Conservation (phyloP, 2,329 filamentous ascomycete species). For the Epichloe hybrida region DNA sequence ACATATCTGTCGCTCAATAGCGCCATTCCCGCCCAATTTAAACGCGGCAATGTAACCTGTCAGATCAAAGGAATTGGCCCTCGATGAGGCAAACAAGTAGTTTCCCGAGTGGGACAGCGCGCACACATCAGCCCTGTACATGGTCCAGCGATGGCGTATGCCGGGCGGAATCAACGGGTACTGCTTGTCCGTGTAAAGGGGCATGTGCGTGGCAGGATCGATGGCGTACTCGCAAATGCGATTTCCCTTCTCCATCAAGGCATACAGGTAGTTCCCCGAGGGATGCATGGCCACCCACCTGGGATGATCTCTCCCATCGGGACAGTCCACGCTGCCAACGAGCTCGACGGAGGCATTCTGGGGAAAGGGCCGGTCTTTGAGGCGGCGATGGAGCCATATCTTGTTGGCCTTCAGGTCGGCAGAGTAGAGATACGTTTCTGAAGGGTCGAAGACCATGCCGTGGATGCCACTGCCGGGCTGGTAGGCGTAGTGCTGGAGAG, state of each 20-base stretch:
- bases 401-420: slow-evolving; percentile 67
- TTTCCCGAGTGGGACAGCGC: slow-evolving; percentile 52
- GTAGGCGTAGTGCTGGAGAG: slow-evolving; percentile 63
- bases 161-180: slow-evolving; percentile 73
- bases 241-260: slow-evolving; percentile 83
- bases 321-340: slow-evolving; percentile 60
- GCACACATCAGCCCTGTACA: slow-evolving; percentile 81
- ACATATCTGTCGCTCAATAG: slow-evolving; percentile 65
- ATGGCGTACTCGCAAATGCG: slow-evolving; percentile 69
- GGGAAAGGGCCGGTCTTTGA: slow-evolving; percentile 14
- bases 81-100: slow-evolving; percentile 76
- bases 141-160: slow-evolving; percentile 37
- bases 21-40: slow-evolving; percentile 52
- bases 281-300: slow-evolving; percentile 81
- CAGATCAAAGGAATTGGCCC: slow-evolving; percentile 60
- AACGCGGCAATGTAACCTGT: slow-evolving; percentile 79
- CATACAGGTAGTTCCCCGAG: slow-evolving; percentile 66
- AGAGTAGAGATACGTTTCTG: slow-evolving; percentile 64
- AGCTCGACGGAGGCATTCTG: slow-evolving; percentile 49
- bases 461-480: slow-evolving; percentile 59
- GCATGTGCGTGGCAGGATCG: slow-evolving; percentile 57
- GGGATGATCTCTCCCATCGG: slow-evolving; percentile 60
- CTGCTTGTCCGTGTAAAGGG: slow-evolving; percentile 62
- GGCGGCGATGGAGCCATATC: slow-evolving; percentile 74
- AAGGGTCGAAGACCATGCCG: slow-evolving; percentile 68